phyloP scores from a whole-genome alignment of 495 filamentous ascomycete genomes.

The Cenococcum geophilum region DNA sequence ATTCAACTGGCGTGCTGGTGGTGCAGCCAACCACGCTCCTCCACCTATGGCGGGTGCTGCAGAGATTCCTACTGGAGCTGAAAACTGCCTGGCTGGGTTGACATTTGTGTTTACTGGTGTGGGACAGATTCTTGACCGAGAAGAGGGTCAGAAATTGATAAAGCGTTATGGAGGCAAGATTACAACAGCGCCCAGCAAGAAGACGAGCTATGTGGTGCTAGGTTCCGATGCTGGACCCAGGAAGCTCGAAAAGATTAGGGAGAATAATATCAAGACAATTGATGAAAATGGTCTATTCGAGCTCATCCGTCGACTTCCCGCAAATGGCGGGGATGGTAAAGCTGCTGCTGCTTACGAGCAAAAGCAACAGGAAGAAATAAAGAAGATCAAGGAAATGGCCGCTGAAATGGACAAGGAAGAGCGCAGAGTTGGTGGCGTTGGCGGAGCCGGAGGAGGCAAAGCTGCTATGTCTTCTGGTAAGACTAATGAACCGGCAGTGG shows the following conservation, averaged over 20 bases:
- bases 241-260: constrained; percentile 81
- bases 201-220: constrained; percentile 89
- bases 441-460: constrained; percentile 21
- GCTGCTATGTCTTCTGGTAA: constrained; percentile 18
- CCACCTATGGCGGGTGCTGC: constrained; percentile 54
- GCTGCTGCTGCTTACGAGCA: constrained; percentile 77
- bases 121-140: constrained; percentile 67
- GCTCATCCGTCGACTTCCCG: constrained; percentile 75
- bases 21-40: constrained; percentile 22
- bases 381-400: constrained; percentile 68
- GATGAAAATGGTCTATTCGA: constrained; percentile 88
- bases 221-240: constrained; percentile 87
- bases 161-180: constrained; percentile 93
- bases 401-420: constrained; percentile 64
- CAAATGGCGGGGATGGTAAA: constrained; percentile 77
- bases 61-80: constrained; percentile 75
- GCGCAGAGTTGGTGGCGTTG: constrained; percentile 46
- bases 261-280: constrained; percentile 77
- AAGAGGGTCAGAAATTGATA: constrained; percentile 80
- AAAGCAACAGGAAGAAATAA: constrained; percentile 69
- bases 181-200: constrained; percentile 75
- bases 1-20: constrained; percentile 57
- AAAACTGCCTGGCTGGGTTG: constrained; percentile 88
- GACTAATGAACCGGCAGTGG: constrained; percentile 34
- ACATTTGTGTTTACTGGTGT: constrained; percentile 96